Base-by-base conservation (phyloP, 371 early-diverging fungal genomes). In the Mucor sp. region DNA sequence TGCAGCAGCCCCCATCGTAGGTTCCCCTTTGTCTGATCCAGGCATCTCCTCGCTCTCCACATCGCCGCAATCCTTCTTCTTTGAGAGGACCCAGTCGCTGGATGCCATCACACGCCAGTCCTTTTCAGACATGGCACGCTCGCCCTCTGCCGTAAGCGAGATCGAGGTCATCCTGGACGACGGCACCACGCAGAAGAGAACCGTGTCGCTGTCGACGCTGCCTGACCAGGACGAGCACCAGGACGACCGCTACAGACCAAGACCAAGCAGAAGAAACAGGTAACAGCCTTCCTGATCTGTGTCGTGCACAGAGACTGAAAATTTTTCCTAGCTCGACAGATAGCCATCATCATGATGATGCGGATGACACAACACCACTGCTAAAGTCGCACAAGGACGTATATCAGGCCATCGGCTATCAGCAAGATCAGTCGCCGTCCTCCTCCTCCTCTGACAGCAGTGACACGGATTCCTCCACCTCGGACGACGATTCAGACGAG, bases 111-210 rank as follows among this genome's bases (percentile, higher is more conserved):
- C 39, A 17, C n/a, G 17, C 30, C 39, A 48, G 19, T 35, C 21
- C 8, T 32, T 32, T 55, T 35, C 32, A 39, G 65, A 65, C 5
- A 33, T 63, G 12, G 58, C 7, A 5, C 41, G 65, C 43, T 68
- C 68, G 0, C 56, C 60, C 25, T 67, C 71, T 6, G 37, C 6
- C 7, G 23, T 63, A 15, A 71, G 64, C 39, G 73, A 73, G 32
- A 66, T 68, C 33, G 69, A 74, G 21, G 77, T 77, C 15, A 69
- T 77, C 27, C 44, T 74, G 15, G 77, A 77, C 33, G 77, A 77
- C 32, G 77, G 77, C 3, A 67, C 74, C 7, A 50, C 44, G 8
- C 68, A 71, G 41, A 70, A 68, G 43, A 58, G 77, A 61, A 67
- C 74, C 11, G 66, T 77, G 0, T 74, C 77, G 5, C 33, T 77